phyloP scores from a whole-genome alignment of 2,329 filamentous ascomycete species.

The Talaromyces albobiverticillius region DNA sequence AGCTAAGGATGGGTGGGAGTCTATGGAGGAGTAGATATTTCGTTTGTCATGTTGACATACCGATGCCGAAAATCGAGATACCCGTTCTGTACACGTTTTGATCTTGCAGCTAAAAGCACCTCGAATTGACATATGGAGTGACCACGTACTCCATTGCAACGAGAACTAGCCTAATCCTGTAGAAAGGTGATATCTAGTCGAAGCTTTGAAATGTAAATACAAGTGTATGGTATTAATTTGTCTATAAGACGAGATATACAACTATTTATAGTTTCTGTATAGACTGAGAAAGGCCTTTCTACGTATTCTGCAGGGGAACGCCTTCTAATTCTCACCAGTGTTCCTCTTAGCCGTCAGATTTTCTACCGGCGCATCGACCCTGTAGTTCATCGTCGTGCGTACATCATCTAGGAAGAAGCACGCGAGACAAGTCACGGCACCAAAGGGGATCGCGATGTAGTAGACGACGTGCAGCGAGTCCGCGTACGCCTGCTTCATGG shows the following conservation, averaged over 20 bases:
- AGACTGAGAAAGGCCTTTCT: background rate
- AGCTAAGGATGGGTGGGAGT: conserved; percentile 51
- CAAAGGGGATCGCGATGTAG: conserved; percentile 1
- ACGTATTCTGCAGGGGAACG: background rate
- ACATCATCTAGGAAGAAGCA: conserved; percentile 7
- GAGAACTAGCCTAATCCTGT: too few relatives aligned
- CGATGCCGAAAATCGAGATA: conserved; percentile 2
- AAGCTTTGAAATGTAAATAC: too few relatives aligned
- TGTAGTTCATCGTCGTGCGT: background rate
- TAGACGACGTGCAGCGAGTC: background rate
- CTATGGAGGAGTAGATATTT: conserved; percentile 49
- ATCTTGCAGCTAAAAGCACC: background rate
- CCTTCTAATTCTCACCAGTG: background rate
- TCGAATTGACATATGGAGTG: too few relatives aligned
- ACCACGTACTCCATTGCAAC: too few relatives aligned
- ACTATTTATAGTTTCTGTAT: background rate
- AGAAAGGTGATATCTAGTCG: too few relatives aligned
- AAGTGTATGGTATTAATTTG: too few relatives aligned
- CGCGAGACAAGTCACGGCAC: background rate
- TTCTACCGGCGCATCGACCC: conserved; percentile 6
- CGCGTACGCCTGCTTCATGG: conserved; percentile 7
- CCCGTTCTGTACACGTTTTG: background rate
- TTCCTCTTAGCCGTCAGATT: background rate
- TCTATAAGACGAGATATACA: too few relatives aligned
- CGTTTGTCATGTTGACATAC: background rate